Conservation (phyloP, 345 rosid species). For the Euphorbia lathyris region DNA sequence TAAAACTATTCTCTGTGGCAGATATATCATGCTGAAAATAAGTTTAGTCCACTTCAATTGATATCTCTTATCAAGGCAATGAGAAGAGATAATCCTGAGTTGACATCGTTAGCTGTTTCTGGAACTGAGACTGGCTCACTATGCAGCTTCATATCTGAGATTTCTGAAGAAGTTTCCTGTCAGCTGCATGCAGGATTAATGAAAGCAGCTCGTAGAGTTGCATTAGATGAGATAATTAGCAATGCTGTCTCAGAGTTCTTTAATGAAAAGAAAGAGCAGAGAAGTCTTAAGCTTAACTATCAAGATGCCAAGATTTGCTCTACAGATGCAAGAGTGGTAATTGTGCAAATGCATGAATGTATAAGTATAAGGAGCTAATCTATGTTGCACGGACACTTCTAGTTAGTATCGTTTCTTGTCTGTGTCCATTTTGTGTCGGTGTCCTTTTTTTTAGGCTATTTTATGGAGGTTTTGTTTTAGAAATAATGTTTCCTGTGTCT, state of each 20-base stretch:
- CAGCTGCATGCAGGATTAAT: constrained; percentile 78
- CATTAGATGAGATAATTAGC: constrained; percentile 81
- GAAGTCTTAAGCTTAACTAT: constrained; percentile 39
- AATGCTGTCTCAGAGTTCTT: constrained; percentile 51
- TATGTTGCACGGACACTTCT: too few species aligned
- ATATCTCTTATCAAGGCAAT: constrained; percentile 49
- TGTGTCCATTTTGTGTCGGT: too few species aligned
- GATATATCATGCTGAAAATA: constrained; percentile 63
- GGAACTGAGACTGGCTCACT: constrained; percentile 30
- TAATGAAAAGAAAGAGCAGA: constrained; percentile 44
- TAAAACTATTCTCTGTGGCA: constrained; percentile 35
- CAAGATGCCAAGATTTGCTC: constrained; percentile 31
- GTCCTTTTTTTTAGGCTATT: too few species aligned
- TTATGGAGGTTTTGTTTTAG: too few species aligned
- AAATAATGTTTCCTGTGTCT: too few species aligned
- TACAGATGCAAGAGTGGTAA: constrained; percentile 35
- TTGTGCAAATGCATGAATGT: constrained; percentile 4
- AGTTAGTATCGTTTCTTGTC: too few species aligned
- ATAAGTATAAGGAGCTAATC: neutral
- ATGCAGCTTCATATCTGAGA: constrained; percentile 42
- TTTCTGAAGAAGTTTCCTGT: constrained; percentile 67
- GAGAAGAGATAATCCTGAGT: constrained; percentile 36
- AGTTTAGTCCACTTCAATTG: constrained; percentile 49
- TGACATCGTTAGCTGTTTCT: constrained; percentile 22
- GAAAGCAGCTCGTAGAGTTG: constrained; percentile 73